Conservation (phyloP, 1,139 yeast species). For the Geotrichum klebahnii region DNA sequence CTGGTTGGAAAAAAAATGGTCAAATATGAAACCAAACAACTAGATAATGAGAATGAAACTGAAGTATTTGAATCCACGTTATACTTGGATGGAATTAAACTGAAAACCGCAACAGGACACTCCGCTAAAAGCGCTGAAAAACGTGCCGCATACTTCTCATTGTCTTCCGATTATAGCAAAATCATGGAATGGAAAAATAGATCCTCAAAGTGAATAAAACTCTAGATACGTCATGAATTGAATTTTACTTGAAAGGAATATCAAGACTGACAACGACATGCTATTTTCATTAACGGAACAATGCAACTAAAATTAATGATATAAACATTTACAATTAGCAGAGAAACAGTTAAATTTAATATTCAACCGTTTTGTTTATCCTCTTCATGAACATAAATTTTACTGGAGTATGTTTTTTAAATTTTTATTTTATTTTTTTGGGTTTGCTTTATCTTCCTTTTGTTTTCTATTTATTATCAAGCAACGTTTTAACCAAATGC, state of each 20-base stretch:
- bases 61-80: slow-evolving; percentile 7
- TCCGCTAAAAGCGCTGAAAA: slow-evolving; percentile 19
- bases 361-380: too few relatives aligned
- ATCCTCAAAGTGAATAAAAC: too few relatives aligned
- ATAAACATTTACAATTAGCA: background rate
- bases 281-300: too few relatives aligned
- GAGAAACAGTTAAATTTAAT: too few relatives aligned
- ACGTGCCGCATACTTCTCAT: slow-evolving; percentile 17
- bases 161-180: slow-evolving; percentile 4
- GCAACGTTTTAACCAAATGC: slow-evolving; percentile 23
- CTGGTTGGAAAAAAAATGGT: slow-evolving; percentile 7
- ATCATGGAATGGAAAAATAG: slow-evolving; percentile 5
- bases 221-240: too few relatives aligned
- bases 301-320: background rate
- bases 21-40: background rate
- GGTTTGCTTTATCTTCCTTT: too few relatives aligned
- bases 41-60: background rate
- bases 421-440: too few relatives aligned
- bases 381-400: background rate
- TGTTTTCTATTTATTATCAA: background rate
- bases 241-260: too few relatives aligned
- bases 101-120: slow-evolving; percentile 14
- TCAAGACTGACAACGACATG: too few relatives aligned
- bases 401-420: background rate
- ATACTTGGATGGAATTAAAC: slow-evolving; percentile 1